These are phyloP conservation scores for Chenopodium formosanum DNA, from an alignment of 148 eudicot species.

Conservation along the genomic window DNA sequence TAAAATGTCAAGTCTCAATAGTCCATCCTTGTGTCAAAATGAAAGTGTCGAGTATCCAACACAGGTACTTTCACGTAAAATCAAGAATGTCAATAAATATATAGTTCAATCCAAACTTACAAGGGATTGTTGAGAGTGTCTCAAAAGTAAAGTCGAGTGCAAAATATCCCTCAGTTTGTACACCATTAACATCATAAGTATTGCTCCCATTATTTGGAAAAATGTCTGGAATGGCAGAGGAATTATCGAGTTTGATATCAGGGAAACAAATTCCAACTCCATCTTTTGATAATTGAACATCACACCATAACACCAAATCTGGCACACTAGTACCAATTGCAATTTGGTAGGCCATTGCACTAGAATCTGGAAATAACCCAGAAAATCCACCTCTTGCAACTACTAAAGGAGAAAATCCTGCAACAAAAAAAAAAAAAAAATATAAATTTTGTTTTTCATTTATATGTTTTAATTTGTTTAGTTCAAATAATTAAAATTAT, in stretches of 20 bases:
- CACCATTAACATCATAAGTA: constrained; percentile 62
- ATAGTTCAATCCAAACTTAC: constrained; percentile 43
- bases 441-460: too few relatives aligned
- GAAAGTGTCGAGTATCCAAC: neutral
- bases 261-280: constrained; percentile 66
- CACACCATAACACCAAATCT: constrained; percentile 71
- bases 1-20: too few relatives aligned
- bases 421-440: neutral
- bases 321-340: constrained; percentile 37
- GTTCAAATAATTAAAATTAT: neutral
- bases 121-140: constrained; percentile 39
- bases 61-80: neutral
- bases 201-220: constrained; percentile 26
- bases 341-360: constrained; percentile 42
- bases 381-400: constrained; percentile 86
- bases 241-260: constrained; percentile 51
- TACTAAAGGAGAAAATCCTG: constrained; percentile 70
- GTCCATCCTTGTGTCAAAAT: too few relatives aligned
- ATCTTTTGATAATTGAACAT: constrained; percentile 61
- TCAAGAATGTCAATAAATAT: neutral
- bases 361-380: constrained; percentile 81
- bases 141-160: constrained; percentile 63
- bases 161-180: constrained; percentile 52
- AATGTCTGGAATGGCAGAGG: constrained; percentile 25
- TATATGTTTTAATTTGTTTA: too few relatives aligned